phyloP scores from a whole-genome alignment of 129 eudicot species.

The Centella asiatica region DNA sequence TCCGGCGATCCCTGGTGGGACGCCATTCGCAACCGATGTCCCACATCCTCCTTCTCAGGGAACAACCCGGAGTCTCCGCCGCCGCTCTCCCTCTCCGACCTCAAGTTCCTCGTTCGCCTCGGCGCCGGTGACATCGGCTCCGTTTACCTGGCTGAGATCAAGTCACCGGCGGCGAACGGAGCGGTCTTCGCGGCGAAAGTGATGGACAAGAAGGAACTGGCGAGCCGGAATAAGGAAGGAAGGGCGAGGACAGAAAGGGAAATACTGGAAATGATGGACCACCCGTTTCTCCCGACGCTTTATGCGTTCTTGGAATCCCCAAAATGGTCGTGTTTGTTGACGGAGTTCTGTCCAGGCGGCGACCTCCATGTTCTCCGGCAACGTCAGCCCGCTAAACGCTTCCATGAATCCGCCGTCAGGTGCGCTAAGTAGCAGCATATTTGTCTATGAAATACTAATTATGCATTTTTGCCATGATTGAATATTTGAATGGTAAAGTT shows the following conservation, averaged over 20 bases:
- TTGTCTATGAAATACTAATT: too few species aligned
- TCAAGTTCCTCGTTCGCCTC: constrained; percentile 72
- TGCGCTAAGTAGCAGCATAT: constrained; percentile 32
- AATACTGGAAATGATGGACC: constrained; percentile 59
- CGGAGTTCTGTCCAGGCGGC: constrained; percentile 93
- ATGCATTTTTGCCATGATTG: too few species aligned
- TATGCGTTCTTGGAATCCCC: constrained; percentile 49
- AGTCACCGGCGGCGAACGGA: constrained; percentile 14
- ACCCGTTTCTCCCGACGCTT: constrained; percentile 72
- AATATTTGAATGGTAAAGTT: too few species aligned
- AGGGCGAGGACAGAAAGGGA: constrained; percentile 51
- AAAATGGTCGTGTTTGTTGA: constrained; percentile 64
- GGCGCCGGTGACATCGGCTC: constrained; percentile 96
- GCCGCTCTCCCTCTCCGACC: constrained; percentile 44
- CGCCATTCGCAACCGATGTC: constrained; percentile 41
- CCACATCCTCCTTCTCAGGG: constrained; percentile 19
- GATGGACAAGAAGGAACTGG: constrained; percentile 64
- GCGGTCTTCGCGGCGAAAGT: constrained; percentile 79
- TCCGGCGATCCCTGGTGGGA: constrained; percentile 38
- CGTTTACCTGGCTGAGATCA: constrained; percentile 69
- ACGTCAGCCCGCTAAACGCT: constrained; percentile 69
- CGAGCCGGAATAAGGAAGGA: constrained; percentile 59
- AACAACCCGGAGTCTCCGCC: background rate
- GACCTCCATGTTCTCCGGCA: constrained; percentile 92
- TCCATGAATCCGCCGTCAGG: constrained; percentile 82